Base-by-base conservation (phyloP, 2,329 filamentous ascomycete genomes). In the Capronia epimyces region DNA sequence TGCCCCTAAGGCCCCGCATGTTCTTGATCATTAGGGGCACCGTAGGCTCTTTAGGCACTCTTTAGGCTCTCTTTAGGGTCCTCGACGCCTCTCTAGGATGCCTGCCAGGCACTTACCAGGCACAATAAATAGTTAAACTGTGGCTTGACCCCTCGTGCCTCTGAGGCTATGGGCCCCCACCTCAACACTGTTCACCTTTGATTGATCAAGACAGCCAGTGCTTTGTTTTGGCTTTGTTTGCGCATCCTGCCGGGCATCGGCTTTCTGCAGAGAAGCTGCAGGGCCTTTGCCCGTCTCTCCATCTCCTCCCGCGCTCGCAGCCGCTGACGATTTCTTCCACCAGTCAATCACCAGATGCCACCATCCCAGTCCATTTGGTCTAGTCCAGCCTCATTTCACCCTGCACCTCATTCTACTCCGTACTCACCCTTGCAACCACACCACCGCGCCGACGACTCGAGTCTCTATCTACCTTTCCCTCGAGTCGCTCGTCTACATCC, bases 331-430 rank as follows among this genome's bases (percentile, higher is more conserved):
- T 42, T 25, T 25, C 20, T 13, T 12, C 24, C 25, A 20, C 41
- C 24, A 25, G 4, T 27, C 16, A 29, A 31, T 44, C 41, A 31
- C 40, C 31, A 8, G 16, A 16, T 15, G 7, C 36, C 9, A 21
- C 15, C 22, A 22, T 20, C 39, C 39, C 44, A 24, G 27, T 20
- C 40, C 34, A 43, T 39, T 39, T 27, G 37, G 31, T 37, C 21
- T 43, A 31, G 37, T 40, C 36, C 48, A 55, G 52, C 52, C 52
- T 55, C 52, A 55, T 43, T 31, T 37, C 32, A 43, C 13, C 41
- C 43, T 43, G 37, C 40, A 24, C 43, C 44, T 45, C 13, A 3
- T 43, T 18, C 25, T 31, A 10, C 41, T 12, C 48, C 22, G 32
- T 55, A 44, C 29, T 15, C 16, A 32, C 16, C 20, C 31, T 39